A percentile compares a stretch with the other conserved stretches of the same genome.
Evolutionary conservation across 2,329 filamentous ascomycete genomes (phyloP).

Genomic region (Colletotrichum viniferum): DNA sequence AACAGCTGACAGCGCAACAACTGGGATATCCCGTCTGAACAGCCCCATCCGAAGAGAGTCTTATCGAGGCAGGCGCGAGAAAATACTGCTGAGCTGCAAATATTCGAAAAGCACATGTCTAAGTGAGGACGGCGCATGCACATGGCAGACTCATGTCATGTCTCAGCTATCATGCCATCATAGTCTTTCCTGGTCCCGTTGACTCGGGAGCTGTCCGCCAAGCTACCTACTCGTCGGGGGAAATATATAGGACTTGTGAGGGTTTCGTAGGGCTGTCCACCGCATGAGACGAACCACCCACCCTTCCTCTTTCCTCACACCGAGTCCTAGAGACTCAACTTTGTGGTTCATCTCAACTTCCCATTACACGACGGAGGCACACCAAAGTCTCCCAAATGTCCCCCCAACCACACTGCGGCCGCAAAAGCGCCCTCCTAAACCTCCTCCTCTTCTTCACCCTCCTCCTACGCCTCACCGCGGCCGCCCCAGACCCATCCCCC

Average conservation of each 20-base stretch:
- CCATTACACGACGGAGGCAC: background rate
- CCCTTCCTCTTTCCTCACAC: background rate
- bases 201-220: background rate
- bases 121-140: background rate
- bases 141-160: background rate
- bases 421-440: background rate
- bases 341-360: background rate
- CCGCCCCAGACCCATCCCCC: conserved; percentile 21
- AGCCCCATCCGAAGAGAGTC: fast-evolving
- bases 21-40: background rate
- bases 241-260: background rate
- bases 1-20: background rate
- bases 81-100: background rate
- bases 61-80: background rate
- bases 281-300: background rate
- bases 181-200: background rate
- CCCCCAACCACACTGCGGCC: background rate
- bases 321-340: background rate
- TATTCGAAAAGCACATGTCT: background rate
- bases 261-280: background rate
- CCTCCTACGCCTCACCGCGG: conserved; percentile 11
- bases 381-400: background rate
- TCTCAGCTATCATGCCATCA: background rate
- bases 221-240: too few species aligned
- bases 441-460: background rate